Percentiles rank a stretch among this genome's conserved stretches.
phyloP scores from a whole-genome alignment of 2,329 filamentous ascomycete species.

The Sarocladium brachiariae region DNA sequence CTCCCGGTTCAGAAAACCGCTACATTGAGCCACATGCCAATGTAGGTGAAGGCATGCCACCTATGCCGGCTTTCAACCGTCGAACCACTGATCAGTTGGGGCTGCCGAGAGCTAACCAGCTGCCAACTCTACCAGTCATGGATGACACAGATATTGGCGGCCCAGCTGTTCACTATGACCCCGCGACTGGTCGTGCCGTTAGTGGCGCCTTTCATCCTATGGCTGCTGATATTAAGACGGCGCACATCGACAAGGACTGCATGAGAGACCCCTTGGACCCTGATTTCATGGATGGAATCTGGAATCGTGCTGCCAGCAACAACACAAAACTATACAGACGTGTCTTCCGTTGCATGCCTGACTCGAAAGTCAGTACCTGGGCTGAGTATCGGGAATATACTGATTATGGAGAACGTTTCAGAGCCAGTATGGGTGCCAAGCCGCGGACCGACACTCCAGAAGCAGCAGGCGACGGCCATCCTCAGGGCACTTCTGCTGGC shows the following conservation, averaged over 20 bases:
- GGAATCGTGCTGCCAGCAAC: constrained; percentile 82
- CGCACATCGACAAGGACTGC: constrained; percentile 77
- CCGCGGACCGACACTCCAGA: constrained; percentile 25
- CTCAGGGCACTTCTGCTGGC: constrained; percentile 24
- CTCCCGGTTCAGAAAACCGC: constrained; percentile 21
- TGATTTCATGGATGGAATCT: constrained; percentile 78
- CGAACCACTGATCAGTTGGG: constrained; percentile 61
- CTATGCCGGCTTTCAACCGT: constrained; percentile 48
- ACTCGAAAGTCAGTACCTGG: constrained; percentile 91
- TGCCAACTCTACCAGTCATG: constrained; percentile 60
- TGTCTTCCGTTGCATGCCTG: constrained; percentile 95
- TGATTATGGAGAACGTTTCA: constrained; percentile 71
- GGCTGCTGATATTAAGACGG: constrained; percentile 63
- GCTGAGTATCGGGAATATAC: constrained; percentile 82
- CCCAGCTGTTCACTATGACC: constrained; percentile 52
- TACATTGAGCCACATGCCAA: constrained; percentile 27
- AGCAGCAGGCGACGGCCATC: constrained; percentile 19
- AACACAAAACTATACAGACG: constrained; percentile 92
- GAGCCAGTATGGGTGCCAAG: constrained; percentile 49
- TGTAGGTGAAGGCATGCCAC: constrained; percentile 48
- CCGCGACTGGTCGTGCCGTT: constrained; percentile 40
- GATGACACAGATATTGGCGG: constrained; percentile 83
- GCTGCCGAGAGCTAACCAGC: constrained; percentile 59
- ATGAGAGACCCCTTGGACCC: constrained; percentile 86
- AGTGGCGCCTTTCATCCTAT: constrained; percentile 42